Conservation (phyloP, 139 green algal genomes). For the Diplosphaera chodatii region DNA sequence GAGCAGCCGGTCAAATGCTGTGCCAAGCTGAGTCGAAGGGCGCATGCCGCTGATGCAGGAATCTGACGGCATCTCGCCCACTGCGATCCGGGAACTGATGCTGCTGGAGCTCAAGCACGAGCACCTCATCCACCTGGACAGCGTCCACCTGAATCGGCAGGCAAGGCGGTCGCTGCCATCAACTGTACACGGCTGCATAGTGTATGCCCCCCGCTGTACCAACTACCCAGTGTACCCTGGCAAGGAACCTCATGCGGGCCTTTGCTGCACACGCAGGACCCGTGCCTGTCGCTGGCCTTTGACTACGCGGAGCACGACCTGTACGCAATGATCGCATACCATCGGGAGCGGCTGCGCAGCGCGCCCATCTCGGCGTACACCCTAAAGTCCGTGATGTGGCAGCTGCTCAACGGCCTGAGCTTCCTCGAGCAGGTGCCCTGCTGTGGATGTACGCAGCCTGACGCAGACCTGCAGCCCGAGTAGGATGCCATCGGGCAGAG, state of each 20-base stretch:
- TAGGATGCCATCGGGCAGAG: too few relatives aligned
- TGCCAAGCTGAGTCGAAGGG: not conserved
- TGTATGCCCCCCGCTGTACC: not conserved
- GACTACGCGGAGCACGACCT: conserved; percentile 75
- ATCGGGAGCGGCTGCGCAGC: conserved; percentile 29
- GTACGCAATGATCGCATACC: conserved; percentile 71
- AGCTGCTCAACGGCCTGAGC: conserved; percentile 61
- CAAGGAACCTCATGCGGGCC: not conserved
- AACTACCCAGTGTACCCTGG: too few relatives aligned
- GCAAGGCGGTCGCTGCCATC: not conserved
- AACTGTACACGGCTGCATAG: not conserved
- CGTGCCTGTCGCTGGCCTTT: conserved; percentile 62
- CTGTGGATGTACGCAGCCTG: too few relatives aligned
- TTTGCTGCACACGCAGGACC: conserved; percentile 21
- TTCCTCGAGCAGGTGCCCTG: conserved; percentile 18
- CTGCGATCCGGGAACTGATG: conserved; percentile 69
- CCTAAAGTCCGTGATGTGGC: conserved; percentile 67
- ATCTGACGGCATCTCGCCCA: conserved; percentile 58
- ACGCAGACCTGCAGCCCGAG: too few relatives aligned
- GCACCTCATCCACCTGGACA: conserved; percentile 59
- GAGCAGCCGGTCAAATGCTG: not conserved
- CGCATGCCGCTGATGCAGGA: conserved; percentile 27
- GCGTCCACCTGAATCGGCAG: conserved; percentile 44
- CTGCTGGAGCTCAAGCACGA: conserved; percentile 66
- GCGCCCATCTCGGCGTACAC: conserved; percentile 43